phyloP scores from a whole-genome alignment of 2,329 filamentous ascomycete genomes.

The Trichoderma koningii region DNA sequence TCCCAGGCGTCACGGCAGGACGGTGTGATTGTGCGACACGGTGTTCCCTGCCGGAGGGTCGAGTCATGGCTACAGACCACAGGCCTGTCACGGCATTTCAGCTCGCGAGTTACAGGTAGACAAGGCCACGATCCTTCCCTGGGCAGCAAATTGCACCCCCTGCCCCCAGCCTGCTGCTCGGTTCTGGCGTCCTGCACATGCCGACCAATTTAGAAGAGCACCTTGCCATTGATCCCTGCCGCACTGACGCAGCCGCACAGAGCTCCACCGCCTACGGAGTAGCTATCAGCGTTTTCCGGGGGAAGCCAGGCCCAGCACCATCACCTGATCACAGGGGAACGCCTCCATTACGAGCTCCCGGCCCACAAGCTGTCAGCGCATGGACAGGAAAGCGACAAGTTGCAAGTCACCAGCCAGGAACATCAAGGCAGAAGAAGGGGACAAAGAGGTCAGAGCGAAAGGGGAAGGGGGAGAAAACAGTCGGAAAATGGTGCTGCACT shows the following conservation, averaged over 20 bases:
- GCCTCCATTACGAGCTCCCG: conserved; percentile 3
- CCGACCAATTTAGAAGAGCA: conserved; percentile 10
- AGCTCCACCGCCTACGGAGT: conserved; percentile 9
- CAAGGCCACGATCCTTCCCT: neutral
- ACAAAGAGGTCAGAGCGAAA: neutral
- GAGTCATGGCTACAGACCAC: conserved; percentile 4
- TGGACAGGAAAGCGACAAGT: neutral
- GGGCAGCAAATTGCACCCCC: neutral
- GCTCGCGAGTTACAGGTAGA: neutral
- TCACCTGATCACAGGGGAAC: conserved; percentile 19
- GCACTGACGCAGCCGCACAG: conserved; percentile 13
- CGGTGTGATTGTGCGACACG: neutral
- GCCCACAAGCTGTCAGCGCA: neutral
- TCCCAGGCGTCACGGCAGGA: conserved; percentile 1
- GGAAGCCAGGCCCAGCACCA: conserved; percentile 4
- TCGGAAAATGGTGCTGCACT: conserved; percentile 1
- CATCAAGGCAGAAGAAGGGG: neutral
- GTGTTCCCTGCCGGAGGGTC: neutral
- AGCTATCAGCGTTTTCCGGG: conserved; percentile 3
- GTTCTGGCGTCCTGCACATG: conserved; percentile 16
- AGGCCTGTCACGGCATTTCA: conserved; percentile 16
- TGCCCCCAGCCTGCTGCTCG: neutral
- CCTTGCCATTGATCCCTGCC: conserved; percentile 18
- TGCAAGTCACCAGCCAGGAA: neutral
- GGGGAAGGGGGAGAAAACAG: neutral